A percentile compares a stretch with the other conserved stretches of the same genome.
Evolutionary conservation across 2,329 filamentous ascomycete genomes (phyloP).

Genomic region (Cladorrhinum sp.): DNA sequence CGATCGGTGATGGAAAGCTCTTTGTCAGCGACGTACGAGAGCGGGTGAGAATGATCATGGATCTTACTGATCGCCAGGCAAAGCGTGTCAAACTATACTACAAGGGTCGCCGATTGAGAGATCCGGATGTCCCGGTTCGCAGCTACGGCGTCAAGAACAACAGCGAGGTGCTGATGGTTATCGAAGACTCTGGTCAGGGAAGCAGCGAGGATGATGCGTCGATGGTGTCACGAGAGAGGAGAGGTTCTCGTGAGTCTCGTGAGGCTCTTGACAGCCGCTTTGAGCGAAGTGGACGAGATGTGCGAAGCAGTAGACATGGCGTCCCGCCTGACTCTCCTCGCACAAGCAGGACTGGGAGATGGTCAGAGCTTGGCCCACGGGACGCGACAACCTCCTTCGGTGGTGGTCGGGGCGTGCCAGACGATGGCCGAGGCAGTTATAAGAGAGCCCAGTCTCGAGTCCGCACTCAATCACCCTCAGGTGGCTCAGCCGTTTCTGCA

Average conservation of each 20-base stretch:
- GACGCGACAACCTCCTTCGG: constrained; percentile 44
- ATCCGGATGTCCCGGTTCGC: constrained; percentile 54
- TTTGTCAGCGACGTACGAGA: constrained; percentile 63
- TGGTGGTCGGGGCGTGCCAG: constrained; percentile 38
- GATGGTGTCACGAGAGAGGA: constrained; percentile 37
- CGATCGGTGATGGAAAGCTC: constrained; percentile 71
- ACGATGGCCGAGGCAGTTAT: constrained; percentile 30
- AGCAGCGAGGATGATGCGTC: constrained; percentile 39
- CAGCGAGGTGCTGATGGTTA: constrained; percentile 58
- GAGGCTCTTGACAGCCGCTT: constrained; percentile 26
- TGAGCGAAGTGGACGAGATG: constrained; percentile 37
- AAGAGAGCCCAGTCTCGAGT: constrained; percentile 33
- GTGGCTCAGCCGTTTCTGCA: constrained; percentile 31
- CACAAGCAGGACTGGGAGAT: constrained; percentile 6
- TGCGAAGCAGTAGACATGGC: background rate
- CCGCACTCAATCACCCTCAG: constrained; percentile 24
- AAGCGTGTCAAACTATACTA: constrained; percentile 65
- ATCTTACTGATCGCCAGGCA: constrained; percentile 52
- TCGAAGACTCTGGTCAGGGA: constrained; percentile 41
- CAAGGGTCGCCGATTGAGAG: constrained; percentile 69
- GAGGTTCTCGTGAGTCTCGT: constrained; percentile 46
- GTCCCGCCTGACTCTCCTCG: constrained; percentile 7
- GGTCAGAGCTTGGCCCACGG: constrained; percentile 37
- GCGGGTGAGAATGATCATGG: constrained; percentile 65
- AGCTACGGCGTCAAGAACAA: constrained; percentile 61